Conservation (phyloP, 495 filamentous ascomycete species). For the Talaromyces borbonicus region DNA sequence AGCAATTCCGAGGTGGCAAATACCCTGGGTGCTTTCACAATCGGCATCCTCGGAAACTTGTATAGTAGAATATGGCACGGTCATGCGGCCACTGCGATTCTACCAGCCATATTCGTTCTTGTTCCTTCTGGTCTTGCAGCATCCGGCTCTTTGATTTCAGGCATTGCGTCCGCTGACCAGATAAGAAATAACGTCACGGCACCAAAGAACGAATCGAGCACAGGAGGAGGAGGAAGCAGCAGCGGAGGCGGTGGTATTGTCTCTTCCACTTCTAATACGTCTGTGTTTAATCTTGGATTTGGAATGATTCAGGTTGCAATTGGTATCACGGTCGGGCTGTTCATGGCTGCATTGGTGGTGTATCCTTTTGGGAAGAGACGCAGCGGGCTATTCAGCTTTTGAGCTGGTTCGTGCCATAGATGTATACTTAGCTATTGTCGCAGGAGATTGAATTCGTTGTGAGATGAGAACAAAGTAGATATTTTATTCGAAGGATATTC, state of each 20-base stretch:
- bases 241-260: not conserved
- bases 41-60: constrained; percentile 75
- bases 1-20: constrained; percentile 68
- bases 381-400: constrained; percentile 65
- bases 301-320: constrained; percentile 73
- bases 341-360: constrained; percentile 61
- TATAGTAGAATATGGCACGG: constrained; percentile 73
- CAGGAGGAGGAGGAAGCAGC: not conserved
- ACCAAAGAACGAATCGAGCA: constrained; percentile 11
- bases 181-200: constrained; percentile 45
- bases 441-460: not conserved
- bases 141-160: constrained; percentile 67
- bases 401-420: not conserved
- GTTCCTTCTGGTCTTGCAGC: constrained; percentile 81
- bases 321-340: constrained; percentile 71
- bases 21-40: constrained; percentile 71
- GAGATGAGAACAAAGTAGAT: not conserved
- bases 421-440: not conserved
- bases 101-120: constrained; percentile 90
- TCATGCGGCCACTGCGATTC: constrained; percentile 71
- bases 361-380: constrained; percentile 74
- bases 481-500: no score
- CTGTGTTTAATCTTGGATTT: constrained; percentile 38
- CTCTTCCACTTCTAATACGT: not conserved
- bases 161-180: constrained; percentile 63